phyloP scores from a whole-genome alignment of 768 basidiomycete genomes.

The Kwoniella heveanensis region DNA sequence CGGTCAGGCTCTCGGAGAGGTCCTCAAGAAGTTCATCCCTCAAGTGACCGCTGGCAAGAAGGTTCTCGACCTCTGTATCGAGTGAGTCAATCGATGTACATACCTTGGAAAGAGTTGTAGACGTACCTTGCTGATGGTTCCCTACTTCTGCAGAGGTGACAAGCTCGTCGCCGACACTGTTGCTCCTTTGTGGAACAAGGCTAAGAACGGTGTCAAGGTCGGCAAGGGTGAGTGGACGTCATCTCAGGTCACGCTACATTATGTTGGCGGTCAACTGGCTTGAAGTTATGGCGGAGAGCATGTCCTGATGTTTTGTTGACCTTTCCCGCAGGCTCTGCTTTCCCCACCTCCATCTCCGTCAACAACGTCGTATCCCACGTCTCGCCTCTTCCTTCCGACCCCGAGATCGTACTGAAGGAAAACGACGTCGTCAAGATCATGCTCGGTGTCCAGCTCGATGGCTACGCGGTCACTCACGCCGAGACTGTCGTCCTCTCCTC shows the following conservation, averaged over 20 bases:
- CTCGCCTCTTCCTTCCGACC: constrained; percentile 84
- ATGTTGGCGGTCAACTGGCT: no score
- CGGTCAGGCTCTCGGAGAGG: constrained; percentile 82
- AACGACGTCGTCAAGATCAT: constrained; percentile 95
- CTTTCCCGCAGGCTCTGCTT: constrained; percentile 63
- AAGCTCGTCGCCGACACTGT: constrained; percentile 86
- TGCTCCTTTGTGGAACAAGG: constrained; percentile 83
- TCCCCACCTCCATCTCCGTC: constrained; percentile 90
- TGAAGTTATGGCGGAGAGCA: no score
- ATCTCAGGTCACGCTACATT: no score
- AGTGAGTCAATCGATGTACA: no score
- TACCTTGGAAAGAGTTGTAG: no score
- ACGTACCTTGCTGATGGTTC: no score
- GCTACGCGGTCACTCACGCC: constrained; percentile 88
- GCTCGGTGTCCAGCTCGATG: constrained; percentile 96
- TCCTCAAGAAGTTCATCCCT: constrained; percentile 80
- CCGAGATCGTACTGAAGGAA: constrained; percentile 58
- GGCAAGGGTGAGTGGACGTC: constrained; percentile 68
- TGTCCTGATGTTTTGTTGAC: background rate
- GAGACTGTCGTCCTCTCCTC: constrained; percentile 91
- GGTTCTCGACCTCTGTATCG: constrained; percentile 80
- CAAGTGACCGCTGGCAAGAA: constrained; percentile 78
- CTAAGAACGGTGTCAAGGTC: constrained; percentile 83
- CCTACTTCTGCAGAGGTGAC: constrained; percentile 64
- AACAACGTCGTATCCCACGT: constrained; percentile 96